Base-by-base conservation (phyloP, 1,139 yeast genomes). In the Scheffersomyces lignicola region DNA sequence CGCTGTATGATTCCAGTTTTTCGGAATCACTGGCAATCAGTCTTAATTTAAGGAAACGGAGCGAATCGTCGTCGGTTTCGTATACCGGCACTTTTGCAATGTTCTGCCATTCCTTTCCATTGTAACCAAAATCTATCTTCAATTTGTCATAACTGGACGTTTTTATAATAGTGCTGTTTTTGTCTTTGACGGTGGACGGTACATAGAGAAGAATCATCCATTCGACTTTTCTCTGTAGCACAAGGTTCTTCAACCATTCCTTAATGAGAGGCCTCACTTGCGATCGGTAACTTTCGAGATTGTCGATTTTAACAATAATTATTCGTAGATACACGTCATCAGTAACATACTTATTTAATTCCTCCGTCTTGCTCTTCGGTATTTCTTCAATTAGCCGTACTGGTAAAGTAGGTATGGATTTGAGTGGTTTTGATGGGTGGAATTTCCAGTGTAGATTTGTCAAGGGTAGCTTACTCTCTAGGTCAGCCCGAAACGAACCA, bases 391-490 rank as follows among this genome's bases (percentile, higher is more conserved):
- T 61, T 22, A 87, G 65, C 9, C 66, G 58, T 4, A 88, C 72
- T 1, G 81, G 78, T 7, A 92, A 61, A 21, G 62, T 56, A 3
- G 84, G 79, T 16, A 92, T 82, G 2, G 95, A 80, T 43, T 87
- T 75, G 24, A 85, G 58, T 3, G 83, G 78, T 31, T 71, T 68
- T 9, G 78, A 65, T 11, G 72, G 58, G 22, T 73, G 60, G 31
- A 77, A 67, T 48, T 78, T 80, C 95, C 96, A 88, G 54, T 88
- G 95, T 22, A 92, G 63, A 41, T 85, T 85, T 4, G 80, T 76
- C 25, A 90, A 63, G 2, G 88, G 90, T 3, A 86, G 65, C 38
- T 75, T 72, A 10, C 70, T 44, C 26, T 64, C 61, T 16, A 90
- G 58, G 24, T 76, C 81, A 3, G 65, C 58, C 42, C 71, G 57